phyloP scores from a whole-genome alignment of 495 filamentous ascomycete genomes.

The Aspergillus funiculosus region DNA sequence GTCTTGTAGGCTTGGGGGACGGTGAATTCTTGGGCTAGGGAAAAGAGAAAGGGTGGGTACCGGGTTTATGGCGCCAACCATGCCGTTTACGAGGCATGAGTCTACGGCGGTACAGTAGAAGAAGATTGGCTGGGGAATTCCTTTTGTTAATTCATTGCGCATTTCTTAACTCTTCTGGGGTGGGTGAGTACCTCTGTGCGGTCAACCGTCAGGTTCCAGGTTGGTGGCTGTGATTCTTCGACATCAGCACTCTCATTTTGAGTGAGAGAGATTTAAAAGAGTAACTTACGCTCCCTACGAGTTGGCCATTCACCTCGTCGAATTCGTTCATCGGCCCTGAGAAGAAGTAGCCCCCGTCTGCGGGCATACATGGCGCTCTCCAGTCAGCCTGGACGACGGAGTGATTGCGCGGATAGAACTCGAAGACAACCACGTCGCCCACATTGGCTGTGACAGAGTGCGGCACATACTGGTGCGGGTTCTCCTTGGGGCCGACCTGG shows the following conservation, averaged over 20 bases:
- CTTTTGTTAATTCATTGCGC: slow-evolving; percentile 12
- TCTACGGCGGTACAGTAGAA: slow-evolving; percentile 39
- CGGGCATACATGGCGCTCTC: slow-evolving; percentile 49
- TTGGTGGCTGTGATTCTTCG: slow-evolving; percentile 23
- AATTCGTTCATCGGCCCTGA: slow-evolving; percentile 32
- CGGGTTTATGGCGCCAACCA: slow-evolving; percentile 42
- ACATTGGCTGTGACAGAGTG: slow-evolving; percentile 44
- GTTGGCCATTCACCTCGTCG: slow-evolving; percentile 24
- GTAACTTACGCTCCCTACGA: slow-evolving; percentile 28
- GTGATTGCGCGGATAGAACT: slow-evolving; percentile 59
- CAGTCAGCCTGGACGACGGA: slow-evolving; percentile 56
- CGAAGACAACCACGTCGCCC: slow-evolving; percentile 53
- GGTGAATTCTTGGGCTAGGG: not conserved
- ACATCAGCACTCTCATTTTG: no score
- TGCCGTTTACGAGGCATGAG: slow-evolving; percentile 37
- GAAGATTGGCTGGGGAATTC: slow-evolving; percentile 27
- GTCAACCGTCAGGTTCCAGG: slow-evolving; percentile 33
- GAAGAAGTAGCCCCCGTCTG: slow-evolving; percentile 37
- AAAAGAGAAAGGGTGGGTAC: slow-evolving; percentile 11
- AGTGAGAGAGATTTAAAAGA: not conserved
- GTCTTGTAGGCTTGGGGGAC: no score
- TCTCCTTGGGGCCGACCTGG: slow-evolving; percentile 40
- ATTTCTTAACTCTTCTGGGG: no score
- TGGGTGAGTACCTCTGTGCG: slow-evolving; percentile 30
- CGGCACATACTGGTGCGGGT: slow-evolving; percentile 47